Evolutionary conservation across 345 rosid genomes (phyloP), one percentile per base, ranked within the genome.

Genomic region (Eucalyptus sp.): DNA sequence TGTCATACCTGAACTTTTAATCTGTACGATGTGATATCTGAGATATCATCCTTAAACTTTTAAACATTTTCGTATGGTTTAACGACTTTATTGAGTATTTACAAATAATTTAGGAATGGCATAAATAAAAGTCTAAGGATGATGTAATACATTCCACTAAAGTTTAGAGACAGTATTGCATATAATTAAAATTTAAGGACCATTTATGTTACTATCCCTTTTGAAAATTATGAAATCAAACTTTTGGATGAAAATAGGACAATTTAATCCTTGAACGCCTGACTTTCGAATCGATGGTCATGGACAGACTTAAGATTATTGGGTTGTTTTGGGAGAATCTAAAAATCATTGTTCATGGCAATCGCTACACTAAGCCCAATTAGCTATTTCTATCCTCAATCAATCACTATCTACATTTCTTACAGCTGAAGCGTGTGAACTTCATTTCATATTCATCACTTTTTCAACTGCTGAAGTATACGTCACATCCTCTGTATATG

Each of bases 11-110:
- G 6, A 66, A 66, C 1, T 62, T 62, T 62, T 13, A 14, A 7
- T 29, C 8, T 2, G 10, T 52, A 1, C 1, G 2, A 52, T 52
- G 0, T 18, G 2, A 52, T 52, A 0, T 52, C 0, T 18, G 2
- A 52, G 58, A 52, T 18, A 0, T 7, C 0, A 0, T 20, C 10
- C 10, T 6, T 29, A 14, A 64, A 29, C 17, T 64, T n/a, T 14
- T 14, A 64, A 62, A 29, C 2, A 13, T 29, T 14, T 14, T 13
- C 5, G 1, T 64, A 6, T 64, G 7, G 9, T 64, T 13, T 14
- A 64, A 5, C 0, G 3, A n/a, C 8, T 29, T 0, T 1, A n/a
- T 64, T 64, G 37, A 64, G 7, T 4, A 64, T 13, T 29, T 27
- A 60, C 7, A 16, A 12, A 3, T 13, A 60, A 8, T 60, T 58